Base-by-base conservation (phyloP, 306 rosid genomes). In the Betula pendula region DNA sequence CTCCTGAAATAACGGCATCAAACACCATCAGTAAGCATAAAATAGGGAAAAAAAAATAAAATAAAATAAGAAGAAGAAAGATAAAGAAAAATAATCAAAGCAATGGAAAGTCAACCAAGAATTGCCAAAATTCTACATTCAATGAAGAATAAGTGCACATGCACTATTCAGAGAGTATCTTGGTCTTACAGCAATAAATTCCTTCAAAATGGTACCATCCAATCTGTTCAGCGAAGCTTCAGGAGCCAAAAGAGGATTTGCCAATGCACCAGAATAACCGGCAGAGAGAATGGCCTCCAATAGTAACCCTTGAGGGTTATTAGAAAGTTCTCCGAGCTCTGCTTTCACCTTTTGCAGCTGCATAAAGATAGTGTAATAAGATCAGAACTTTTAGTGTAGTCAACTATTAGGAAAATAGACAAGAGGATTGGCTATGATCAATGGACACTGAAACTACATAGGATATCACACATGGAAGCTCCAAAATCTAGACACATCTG, bases 211-310 rank as follows among this genome's bases (percentile, higher is more conserved):
- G 75, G 83, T 68, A 59, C 93, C 86, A 74, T 91, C 88, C 78
- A 96, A 80, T 89, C 90, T 85, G 85, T 84, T 71, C 50, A 92
- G 68, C 62, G 96, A 85, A 33, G 85, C 62, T 88, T 92, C 94
- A 14, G 94, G 84, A 82, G 94, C 99, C 88, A 96, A 72, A 84
- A 93, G 99, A 83, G 99, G 98, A 89, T 87, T 86, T 71, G 91
- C 93, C 87, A 96, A 85, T 74, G 97, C 97, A 75, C 99, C 99
- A 68, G 89, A 69, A 83, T 91, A 96, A 70, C 96, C 99, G 74
- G 97, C 93, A 27, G 99, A 93, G 82, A 92, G 99, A 82, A 93
- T 80, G 73, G 94, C 97, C 84, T 96, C 99, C 90, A 96, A 81
- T 55, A 96, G 97, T 85, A 96, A 82, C 65, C 94, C 96, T 73